Percentiles rank a stretch among this genome's conserved stretches.
Conservation (phyloP, 1,139 yeast genomes). For the Scheffersomyces lignicola region DNA sequence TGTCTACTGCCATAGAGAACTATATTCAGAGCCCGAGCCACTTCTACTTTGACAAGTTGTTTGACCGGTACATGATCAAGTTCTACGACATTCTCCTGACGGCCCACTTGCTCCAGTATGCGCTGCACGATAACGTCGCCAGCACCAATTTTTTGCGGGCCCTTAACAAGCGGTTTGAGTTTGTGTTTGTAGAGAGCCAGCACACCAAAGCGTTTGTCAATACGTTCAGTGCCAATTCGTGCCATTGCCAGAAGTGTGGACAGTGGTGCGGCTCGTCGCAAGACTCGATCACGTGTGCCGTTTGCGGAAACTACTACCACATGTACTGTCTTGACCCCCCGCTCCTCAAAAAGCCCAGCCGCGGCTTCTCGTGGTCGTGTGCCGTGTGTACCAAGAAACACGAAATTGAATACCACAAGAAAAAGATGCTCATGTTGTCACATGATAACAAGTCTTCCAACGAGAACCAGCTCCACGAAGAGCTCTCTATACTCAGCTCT, state of each 20-base stretch:
- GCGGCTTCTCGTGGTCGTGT: conserved; percentile 96
- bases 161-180: conserved; percentile 66
- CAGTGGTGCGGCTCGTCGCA: conserved; percentile 75
- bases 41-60: conserved; percentile 84
- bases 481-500: conserved; percentile 22
- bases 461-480: conserved; percentile 30
- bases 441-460: conserved; percentile 46
- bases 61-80: conserved; percentile 82
- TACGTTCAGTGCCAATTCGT: conserved; percentile 55
- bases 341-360: conserved; percentile 69
- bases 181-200: conserved; percentile 74
- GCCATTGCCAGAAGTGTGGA: conserved; percentile 68
- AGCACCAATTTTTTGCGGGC: conserved; percentile 59
- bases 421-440: conserved; percentile 40
- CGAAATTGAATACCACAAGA: conserved; percentile 27
- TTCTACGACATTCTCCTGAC: conserved; percentile 68
- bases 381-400: conserved; percentile 64
- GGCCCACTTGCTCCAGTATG: conserved; percentile 49
- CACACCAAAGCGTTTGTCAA: conserved; percentile 63
- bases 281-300: conserved; percentile 83
- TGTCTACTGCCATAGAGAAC: conserved; percentile 35
- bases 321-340: conserved; percentile 90
- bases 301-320: conserved; percentile 70
- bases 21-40: conserved; percentile 61
- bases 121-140: conserved; percentile 54